phyloP scores from a whole-genome alignment of 176 grass and related monocot genomes.

The Bolboschoenus planiculmis region DNA sequence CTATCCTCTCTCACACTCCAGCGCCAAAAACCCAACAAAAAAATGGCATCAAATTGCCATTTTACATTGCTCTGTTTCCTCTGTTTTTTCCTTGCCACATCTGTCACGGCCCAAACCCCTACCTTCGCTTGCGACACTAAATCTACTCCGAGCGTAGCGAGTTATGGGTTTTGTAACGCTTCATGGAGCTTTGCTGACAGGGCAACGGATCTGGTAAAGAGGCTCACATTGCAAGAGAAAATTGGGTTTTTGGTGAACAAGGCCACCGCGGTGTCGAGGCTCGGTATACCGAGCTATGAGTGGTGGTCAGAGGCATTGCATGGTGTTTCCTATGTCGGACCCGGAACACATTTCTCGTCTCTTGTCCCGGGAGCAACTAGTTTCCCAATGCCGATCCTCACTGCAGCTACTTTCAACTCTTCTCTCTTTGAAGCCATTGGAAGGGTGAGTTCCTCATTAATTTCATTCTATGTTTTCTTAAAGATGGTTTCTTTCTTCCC shows the following conservation, averaged over 20 bases:
- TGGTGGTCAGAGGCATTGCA: slow-evolving; percentile 99
- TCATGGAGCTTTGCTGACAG: slow-evolving; percentile 30
- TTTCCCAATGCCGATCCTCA: slow-evolving; percentile 86
- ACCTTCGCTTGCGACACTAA: slow-evolving; percentile 76
- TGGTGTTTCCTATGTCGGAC: slow-evolving; percentile 82
- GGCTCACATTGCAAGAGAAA: slow-evolving; percentile 80
- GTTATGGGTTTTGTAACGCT: slow-evolving; percentile 65
- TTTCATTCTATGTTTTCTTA: slow-evolving; percentile 7
- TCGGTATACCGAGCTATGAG: slow-evolving; percentile 85
- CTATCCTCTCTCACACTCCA: neutral
- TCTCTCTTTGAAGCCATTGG: slow-evolving; percentile 78
- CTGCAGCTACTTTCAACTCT: slow-evolving; percentile 79
- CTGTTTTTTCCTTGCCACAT: neutral
- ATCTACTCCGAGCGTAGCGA: slow-evolving; percentile 30
- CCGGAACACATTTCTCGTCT: slow-evolving; percentile 58
- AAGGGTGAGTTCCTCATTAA: slow-evolving; percentile 40
- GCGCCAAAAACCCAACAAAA: slow-evolving; percentile 1
- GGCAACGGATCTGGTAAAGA: slow-evolving; percentile 42
- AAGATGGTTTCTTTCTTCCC: neutral
- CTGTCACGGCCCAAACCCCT: slow-evolving; percentile 37
- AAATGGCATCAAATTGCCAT: slow-evolving; percentile 28
- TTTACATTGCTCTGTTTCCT: slow-evolving; percentile 20
- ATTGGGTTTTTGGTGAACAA: slow-evolving; percentile 75
- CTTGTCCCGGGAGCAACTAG: slow-evolving; percentile 83
- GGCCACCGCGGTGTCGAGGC: slow-evolving; percentile 51